These are phyloP conservation scores for Mycena filopes DNA, from an alignment of 768 basidiomycete species.

Conservation along the genomic window DNA sequence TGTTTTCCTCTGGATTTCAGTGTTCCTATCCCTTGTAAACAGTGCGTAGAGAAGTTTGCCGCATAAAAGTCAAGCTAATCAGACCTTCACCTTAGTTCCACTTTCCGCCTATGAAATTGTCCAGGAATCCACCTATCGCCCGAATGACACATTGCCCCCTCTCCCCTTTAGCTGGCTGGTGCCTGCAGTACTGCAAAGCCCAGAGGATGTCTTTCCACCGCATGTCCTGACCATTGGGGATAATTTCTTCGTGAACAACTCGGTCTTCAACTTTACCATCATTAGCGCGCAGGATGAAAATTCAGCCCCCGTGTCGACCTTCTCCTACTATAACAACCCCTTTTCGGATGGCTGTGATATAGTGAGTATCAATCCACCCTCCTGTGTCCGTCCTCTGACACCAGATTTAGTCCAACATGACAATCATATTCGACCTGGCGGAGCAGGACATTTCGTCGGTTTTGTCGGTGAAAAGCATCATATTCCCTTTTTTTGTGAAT, in stretches of 20 bases:
- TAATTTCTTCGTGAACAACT: neutral
- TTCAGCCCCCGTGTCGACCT: neutral
- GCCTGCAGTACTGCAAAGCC: neutral
- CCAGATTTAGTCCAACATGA: neutral
- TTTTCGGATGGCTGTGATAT: slow-evolving; percentile 3
- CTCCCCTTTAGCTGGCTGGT: neutral
- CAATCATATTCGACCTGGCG: no score
- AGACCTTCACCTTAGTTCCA: no score
- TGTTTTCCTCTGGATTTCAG: neutral
- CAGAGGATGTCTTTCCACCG: neutral
- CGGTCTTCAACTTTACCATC: neutral
- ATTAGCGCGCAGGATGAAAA: neutral
- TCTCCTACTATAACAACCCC: slow-evolving; percentile 5
- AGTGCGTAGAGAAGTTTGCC: slow-evolving; percentile 8
- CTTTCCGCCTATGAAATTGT: neutral
- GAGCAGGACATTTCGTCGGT: no score
- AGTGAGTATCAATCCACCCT: no score
- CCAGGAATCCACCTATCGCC: neutral
- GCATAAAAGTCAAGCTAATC: no score
- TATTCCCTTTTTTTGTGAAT: no score
- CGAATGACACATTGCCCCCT: neutral
- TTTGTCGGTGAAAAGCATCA: no score
- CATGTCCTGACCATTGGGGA: neutral
- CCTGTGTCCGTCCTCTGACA: neutral
- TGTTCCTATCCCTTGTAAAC: neutral